Conservation (phyloP, 257 asterid species). For the Scutellaria barbata region DNA sequence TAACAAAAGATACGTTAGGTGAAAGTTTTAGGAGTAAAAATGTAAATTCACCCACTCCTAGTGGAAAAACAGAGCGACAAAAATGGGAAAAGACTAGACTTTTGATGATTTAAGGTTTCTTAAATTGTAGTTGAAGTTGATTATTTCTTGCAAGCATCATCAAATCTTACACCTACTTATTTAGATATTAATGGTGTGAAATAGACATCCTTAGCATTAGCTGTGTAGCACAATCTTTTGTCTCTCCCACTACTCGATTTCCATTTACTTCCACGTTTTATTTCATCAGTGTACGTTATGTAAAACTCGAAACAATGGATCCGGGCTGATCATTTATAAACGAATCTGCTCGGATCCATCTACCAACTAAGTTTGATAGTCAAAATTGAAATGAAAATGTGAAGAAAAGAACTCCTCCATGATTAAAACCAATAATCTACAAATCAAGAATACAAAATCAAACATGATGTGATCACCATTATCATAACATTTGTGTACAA, state of each 20-base stretch:
- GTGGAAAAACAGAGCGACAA: constrained; percentile 2
- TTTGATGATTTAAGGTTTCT: constrained; percentile 4
- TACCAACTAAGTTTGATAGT: background rate
- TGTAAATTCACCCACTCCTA: background rate
- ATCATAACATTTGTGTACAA: constrained; percentile 37
- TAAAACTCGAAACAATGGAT: too few species aligned
- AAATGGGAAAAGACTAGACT: background rate
- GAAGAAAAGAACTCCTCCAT: constrained; percentile 5
- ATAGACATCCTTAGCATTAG: constrained; percentile 14
- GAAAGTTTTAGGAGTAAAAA: constrained; percentile 8
- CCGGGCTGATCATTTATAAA: background rate
- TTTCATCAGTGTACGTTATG: background rate
- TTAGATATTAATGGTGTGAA: background rate
- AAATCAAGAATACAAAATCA: constrained; percentile 41
- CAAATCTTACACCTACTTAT: constrained; percentile 20
- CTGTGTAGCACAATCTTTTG: background rate
- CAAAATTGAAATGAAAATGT: background rate
- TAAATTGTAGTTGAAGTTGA: background rate
- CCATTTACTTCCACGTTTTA: background rate
- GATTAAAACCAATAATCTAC: constrained; percentile 41
- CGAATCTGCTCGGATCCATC: background rate
- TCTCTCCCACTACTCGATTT: constrained; percentile 1
- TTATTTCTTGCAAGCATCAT: constrained; percentile 30
- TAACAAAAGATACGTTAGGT: constrained; percentile 21
- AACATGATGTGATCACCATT: constrained; percentile 29